These are phyloP conservation scores for Agaricus subrufescens DNA, from an alignment of 768 basidiomycete species.

Conservation along the genomic window DNA sequence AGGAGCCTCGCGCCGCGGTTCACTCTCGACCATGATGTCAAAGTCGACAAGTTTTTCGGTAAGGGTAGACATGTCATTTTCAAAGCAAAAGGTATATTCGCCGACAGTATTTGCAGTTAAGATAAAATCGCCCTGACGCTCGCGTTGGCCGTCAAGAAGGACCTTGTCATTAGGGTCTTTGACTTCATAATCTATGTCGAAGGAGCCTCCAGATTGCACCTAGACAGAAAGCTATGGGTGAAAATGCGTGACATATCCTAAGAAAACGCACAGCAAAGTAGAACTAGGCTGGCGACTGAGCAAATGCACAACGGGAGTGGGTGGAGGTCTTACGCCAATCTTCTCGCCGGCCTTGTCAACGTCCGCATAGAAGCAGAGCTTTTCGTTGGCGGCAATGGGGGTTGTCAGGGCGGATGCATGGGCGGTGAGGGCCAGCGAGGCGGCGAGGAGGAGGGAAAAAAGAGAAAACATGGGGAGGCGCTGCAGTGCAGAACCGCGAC, in stretches of 20 bases:
- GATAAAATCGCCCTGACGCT: constrained; percentile 96
- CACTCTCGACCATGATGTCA: constrained; percentile 98
- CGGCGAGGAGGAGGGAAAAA: constrained; percentile 28
- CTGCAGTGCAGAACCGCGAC: background rate
- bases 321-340: constrained; percentile 62
- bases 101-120: constrained; percentile 90
- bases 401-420: constrained; percentile 75
- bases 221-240: constrained; percentile 18
- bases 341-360: constrained; percentile 95
- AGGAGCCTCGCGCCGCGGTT: constrained; percentile 85
- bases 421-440: constrained; percentile 28
- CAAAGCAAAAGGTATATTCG: constrained; percentile 95
- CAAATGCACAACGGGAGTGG: constrained; percentile 7
- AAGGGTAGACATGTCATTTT: constrained; percentile 94
- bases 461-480: constrained; percentile 22
- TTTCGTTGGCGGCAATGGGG: constrained; percentile 69
- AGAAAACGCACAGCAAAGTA: constrained; percentile 82
- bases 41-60: constrained; percentile 94
- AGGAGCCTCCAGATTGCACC: constrained; percentile 97
- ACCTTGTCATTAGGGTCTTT: constrained; percentile 89
- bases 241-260: background rate
- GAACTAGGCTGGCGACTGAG: constrained; percentile 50
- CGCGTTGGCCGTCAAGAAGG: constrained; percentile 80
- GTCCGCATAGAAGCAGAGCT: constrained; percentile 91
- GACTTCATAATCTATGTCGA: constrained; percentile 92